Base-by-base conservation (phyloP, 1,284 basidiomycete species). In the Acaromyces ingoldii region DNA sequence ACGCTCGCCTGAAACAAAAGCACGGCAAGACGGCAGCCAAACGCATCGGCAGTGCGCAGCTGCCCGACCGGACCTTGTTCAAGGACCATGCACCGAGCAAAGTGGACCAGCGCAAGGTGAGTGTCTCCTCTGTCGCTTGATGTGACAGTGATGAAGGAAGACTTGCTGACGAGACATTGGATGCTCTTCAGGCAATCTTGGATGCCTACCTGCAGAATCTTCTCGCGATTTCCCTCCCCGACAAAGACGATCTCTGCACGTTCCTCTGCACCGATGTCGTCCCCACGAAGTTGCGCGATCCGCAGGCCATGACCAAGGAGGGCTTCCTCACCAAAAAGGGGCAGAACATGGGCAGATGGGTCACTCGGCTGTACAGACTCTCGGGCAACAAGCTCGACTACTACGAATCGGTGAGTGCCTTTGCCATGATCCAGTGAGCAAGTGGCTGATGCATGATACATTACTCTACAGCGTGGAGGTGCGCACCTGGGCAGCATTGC, bases 321-420 rank as follows among this genome's bases (percentile, higher is more conserved):
- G 93, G 93, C 19, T 97, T 93, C 76, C 80, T 96, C 41, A 96
- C 93, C 25, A 97, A 97, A 78, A 84, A 91, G 62, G 92, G 92
- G 19, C 91, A 95, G 78, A 95, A 91, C 71, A 92, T 97, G 76
- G 91, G 91, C 48, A 89, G 81, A 53, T 79, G 67, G 69, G 73
- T 68, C 74, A 91, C 90, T 28, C 82, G 93, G 39, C 97, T 86
- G 77, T 97, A 97, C 70, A 87, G 95, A 6, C 80, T 97, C 1
- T 62, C 40, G 84, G 90, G 77, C 86, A 91, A 58, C 19, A 55
- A 86, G 0, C 81, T 97, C 57, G 89, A 93, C 74, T 97, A 96
- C 76, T 97, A 89, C 72, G 93, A 97, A 77, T 86, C 84, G 66
- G 90, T 92, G 76, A 38, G 36, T 17, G 15, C n/a, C 6, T 17